Evolutionary conservation across 371 early-diverging fungal species (phyloP).

Genomic region (Mucor piriformis): DNA sequence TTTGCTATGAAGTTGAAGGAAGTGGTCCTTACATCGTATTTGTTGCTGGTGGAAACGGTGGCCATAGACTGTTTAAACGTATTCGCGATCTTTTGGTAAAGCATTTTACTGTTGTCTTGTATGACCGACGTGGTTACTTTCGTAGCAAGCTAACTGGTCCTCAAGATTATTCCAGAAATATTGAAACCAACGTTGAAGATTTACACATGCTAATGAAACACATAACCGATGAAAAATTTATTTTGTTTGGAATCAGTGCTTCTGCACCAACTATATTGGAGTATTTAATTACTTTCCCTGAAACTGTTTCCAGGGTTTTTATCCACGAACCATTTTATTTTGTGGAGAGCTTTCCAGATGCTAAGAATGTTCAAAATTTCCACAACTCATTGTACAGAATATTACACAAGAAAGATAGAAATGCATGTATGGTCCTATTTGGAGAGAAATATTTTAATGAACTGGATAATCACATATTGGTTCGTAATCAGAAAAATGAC

Average conservation of each 20-base stretch:
- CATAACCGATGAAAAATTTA: background rate
- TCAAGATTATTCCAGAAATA: background rate
- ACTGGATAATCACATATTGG: background rate
- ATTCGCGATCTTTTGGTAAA: background rate
- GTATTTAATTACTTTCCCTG: background rate
- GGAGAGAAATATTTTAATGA: background rate
- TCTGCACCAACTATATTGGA: background rate
- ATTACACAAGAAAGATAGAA: background rate
- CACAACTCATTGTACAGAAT: background rate
- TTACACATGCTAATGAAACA: background rate
- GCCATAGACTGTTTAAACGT: background rate
- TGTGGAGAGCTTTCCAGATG: background rate
- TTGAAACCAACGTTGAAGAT: background rate
- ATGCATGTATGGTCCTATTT: background rate
- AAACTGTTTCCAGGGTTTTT: background rate
- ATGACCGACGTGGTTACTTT: background rate
- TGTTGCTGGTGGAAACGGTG: background rate
- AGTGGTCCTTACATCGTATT: background rate
- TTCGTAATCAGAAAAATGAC: background rate
- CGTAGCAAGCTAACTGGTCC: background rate
- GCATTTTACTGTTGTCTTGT: background rate
- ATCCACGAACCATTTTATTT: background rate
- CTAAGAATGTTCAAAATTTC: background rate
- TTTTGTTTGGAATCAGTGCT: background rate
- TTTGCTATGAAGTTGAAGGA: background rate